Conservation (phyloP, 2,329 filamentous ascomycete genomes). For the Mycosphaerelloides madeirae region DNA sequence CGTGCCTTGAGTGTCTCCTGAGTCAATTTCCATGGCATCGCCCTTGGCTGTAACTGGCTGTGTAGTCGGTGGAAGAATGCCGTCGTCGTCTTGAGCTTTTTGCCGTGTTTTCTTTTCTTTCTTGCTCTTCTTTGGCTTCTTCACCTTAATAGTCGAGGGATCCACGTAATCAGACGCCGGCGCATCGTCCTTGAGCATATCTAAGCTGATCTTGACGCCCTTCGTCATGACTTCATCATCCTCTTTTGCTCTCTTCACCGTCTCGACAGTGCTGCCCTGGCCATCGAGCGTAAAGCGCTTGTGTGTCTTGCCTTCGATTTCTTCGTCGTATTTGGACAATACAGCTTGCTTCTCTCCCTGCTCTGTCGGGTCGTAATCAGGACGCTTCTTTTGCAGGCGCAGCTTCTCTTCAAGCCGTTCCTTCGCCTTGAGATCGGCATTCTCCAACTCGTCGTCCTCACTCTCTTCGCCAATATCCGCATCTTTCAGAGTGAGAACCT, state of each 20-base stretch:
- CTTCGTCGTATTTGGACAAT: slow-evolving; percentile 89
- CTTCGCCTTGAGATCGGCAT: slow-evolving; percentile 64
- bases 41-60: slow-evolving; percentile 22
- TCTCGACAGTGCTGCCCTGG: slow-evolving; percentile 63
- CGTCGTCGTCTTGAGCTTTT: slow-evolving; percentile 57
- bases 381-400: slow-evolving; percentile 83
- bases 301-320: slow-evolving; percentile 81
- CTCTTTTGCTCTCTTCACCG: slow-evolving; percentile 40
- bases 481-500: slow-evolving; percentile 93
- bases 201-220: slow-evolving; percentile 69
- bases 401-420: slow-evolving; percentile 72
- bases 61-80: slow-evolving; percentile 41
- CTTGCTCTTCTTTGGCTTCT: slow-evolving; percentile 79
- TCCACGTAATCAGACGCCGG: slow-evolving; percentile 85
- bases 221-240: slow-evolving; percentile 58
- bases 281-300: slow-evolving; percentile 85
- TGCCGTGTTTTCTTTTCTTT: slow-evolving; percentile 70
- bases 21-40: slow-evolving; percentile 72
- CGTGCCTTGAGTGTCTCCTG: slow-evolving; percentile 29
- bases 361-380: slow-evolving; percentile 80
- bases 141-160: slow-evolving; percentile 79
- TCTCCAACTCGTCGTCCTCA: slow-evolving; percentile 85
- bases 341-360: slow-evolving; percentile 63
- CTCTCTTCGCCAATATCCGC: slow-evolving; percentile 73
- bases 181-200: slow-evolving; percentile 61